Base-by-base conservation (phyloP, 139 green algal species). In the Limnomonas spitsbergensis region DNA sequence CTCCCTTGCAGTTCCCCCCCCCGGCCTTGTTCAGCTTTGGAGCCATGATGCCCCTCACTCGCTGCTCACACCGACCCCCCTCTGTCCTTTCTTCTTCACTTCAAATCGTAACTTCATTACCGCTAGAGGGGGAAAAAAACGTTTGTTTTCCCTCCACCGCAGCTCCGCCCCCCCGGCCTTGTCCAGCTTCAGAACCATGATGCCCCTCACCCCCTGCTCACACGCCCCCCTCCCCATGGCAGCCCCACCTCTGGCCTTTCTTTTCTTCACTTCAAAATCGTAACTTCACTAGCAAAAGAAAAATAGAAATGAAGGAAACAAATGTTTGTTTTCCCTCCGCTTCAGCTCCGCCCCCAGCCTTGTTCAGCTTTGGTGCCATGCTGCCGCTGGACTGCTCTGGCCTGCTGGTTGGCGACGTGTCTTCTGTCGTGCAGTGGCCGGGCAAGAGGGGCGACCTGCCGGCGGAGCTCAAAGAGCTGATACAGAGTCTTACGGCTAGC, bases 361-460 rank as follows among this genome's bases (percentile, higher is more conserved):
- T 20, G 14, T 61, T 61, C 20, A 61, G 47, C 20, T 20, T 14
- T 20, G 20, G 47, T 61, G 47, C 14, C 14, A 61, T 29, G 14
- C 14, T 61, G 47, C 14, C 20, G 47, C 20, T 61, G 47, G 47
- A 61, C 20, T 61, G 47, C 20, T 61, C 14, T 61, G 47, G 47
- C 14, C 47, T 61, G 47, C 20, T 61, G 47, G 47, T 61, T 61
- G 47, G 47, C 14, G 47, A 61, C 47, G 20, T 20, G 14, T 14
- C 14, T 29, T 83, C 27, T 39, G 40, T n/a, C 40, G 81, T 29
- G 40, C 77, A 2, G 40, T 73, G 69, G 52, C 77, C 34, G 3
- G 35, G 27, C 31, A 53, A 38, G 52, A 78, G 31, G 69, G 4
- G 29, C 0, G 42, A 53, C 42, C 53, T 78, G 69, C 69, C 69